Percentiles rank a stretch among this genome's conserved stretches.
Conservation (phyloP, 768 basidiomycete genomes). For the Leccinum pellstonianum region DNA sequence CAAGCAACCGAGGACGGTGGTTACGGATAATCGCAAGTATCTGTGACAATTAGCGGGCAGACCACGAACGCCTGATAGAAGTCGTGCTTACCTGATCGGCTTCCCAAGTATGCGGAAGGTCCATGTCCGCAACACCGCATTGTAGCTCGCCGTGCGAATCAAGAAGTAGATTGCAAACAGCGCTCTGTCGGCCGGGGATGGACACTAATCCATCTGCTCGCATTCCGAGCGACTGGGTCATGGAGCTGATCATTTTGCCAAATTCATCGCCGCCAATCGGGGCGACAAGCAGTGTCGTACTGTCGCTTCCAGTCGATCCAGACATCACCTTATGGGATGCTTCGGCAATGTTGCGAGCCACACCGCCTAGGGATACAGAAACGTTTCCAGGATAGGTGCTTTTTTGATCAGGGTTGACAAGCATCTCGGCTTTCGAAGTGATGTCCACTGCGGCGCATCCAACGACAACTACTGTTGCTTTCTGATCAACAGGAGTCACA, state of each 20-base stretch:
- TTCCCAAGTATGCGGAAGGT: constrained; percentile 52
- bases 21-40: constrained; percentile 47
- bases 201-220: constrained; percentile 74
- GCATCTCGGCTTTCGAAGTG: constrained; percentile 51
- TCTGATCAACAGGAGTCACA: constrained; percentile 8
- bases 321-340: constrained; percentile 69
- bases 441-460: constrained; percentile 92
- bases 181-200: constrained; percentile 46
- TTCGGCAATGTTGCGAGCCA: constrained; percentile 94
- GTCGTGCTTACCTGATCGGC: constrained; percentile 40
- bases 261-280: constrained; percentile 77
- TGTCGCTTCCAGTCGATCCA: constrained; percentile 23
- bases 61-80: background rate
- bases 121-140: constrained; percentile 94
- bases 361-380: constrained; percentile 76
- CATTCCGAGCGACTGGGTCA: constrained; percentile 67
- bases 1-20: constrained; percentile 57
- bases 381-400: constrained; percentile 84
- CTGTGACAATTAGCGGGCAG: constrained; percentile 35
- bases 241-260: constrained; percentile 61
- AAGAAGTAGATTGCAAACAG: constrained; percentile 86
- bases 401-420: constrained; percentile 39
- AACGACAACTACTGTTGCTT: constrained; percentile 62
- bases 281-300: constrained; percentile 62
- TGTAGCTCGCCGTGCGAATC: constrained; percentile 68